phyloP scores from a whole-genome alignment of 805 yeast genomes.

The Tetrapisispora pingtungensis region DNA sequence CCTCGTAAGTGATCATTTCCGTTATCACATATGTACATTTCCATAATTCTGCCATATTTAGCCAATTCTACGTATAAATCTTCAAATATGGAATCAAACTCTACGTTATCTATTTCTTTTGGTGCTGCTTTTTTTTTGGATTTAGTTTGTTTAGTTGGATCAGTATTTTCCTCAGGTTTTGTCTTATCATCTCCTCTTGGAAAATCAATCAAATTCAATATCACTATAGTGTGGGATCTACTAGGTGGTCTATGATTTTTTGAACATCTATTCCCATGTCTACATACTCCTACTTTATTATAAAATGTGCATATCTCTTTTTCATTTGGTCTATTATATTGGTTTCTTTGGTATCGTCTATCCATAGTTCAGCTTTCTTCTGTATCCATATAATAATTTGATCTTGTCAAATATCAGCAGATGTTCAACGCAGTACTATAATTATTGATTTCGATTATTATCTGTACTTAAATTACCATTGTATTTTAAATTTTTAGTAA shows the following conservation, averaged over 20 bases:
- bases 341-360: not conserved
- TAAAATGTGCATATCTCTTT: slow-evolving; percentile 36
- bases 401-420: no score
- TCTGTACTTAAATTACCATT: no score
- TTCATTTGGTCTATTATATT: not conserved
- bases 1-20: slow-evolving; percentile 76
- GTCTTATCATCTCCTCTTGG: slow-evolving; percentile 28
- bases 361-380: not conserved
- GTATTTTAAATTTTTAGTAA: no score
- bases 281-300: slow-evolving; percentile 79
- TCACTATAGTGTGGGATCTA: slow-evolving; percentile 50
- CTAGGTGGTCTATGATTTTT: slow-evolving; percentile 61
- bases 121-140: slow-evolving; percentile 6
- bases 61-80: slow-evolving; percentile 61
- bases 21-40: slow-evolving; percentile 72
- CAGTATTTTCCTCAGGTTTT: not conserved
- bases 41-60: slow-evolving; percentile 42
- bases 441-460: no score
- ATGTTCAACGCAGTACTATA: no score
- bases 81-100: slow-evolving; percentile 53
- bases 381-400: not conserved
- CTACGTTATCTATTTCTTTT: slow-evolving; percentile 12
- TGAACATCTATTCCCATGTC: slow-evolving; percentile 85
- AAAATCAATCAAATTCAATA: slow-evolving; percentile 46
- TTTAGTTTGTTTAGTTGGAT: not conserved